Evolutionary conservation across 768 basidiomycete genomes (phyloP), one percentile per base, ranked within the genome.

Genomic region (Multifurca ochricompacta): DNA sequence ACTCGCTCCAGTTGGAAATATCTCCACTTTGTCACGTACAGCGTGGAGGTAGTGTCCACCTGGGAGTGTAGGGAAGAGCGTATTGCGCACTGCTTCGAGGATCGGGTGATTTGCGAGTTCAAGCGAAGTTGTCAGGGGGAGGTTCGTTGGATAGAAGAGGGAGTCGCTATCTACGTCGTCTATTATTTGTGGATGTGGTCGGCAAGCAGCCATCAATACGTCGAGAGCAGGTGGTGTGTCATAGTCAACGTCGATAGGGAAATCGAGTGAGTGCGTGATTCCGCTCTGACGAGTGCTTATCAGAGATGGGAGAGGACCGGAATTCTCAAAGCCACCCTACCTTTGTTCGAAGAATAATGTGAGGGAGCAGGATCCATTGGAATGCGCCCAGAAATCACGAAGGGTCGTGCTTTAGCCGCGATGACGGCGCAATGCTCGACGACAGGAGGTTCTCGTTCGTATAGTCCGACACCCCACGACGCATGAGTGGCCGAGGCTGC

Each of bases 31-130:
- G 64, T 90, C 87, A 43, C 82, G 76, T 11, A 80, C 67, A 0
- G 80, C 80, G 18, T 80, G 80, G 60, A 91, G 78, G 66, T 84
- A 81, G 62, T 87, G 79, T 3, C 87, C 87, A 0, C 70, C 64
- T 3, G 85, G 81, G 4, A 89, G 72, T 25, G 75, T 73, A 0
- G 87, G 86, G 68, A 90, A 89, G n/a, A 91, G 72, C 0, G 81
- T 73, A 52, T 72, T 81, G 43, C 81, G 81, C 19, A 90, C 73
- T 0, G 87, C 82, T 59, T 88, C 87, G 56, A 91, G 78, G 64
- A 91, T 82, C 3, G 88, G 88, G 64, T 87, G 85, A 66, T 84
- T 88, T 18, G 87, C 77, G 58, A 91, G 76, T 62, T 91, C 88
- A 60, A 91, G 78, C 0, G 88, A 84, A 23, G 83, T 73, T 0